Evolutionary conservation across 2,329 filamentous ascomycete genomes (phyloP).

Genomic region (Aspergillus texensis): DNA sequence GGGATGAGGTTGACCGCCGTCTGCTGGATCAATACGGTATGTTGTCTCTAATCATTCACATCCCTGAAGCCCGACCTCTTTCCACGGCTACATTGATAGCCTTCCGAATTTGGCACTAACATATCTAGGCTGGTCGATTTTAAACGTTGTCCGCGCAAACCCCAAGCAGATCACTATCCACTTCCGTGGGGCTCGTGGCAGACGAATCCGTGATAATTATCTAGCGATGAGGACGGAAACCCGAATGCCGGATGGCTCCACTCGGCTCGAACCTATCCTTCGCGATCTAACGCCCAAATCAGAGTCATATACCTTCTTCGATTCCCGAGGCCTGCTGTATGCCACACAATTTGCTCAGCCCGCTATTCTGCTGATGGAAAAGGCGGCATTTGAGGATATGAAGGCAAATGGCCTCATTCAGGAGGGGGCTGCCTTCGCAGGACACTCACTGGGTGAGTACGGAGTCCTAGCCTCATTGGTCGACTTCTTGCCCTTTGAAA

Average conservation of each 20-base stretch:
- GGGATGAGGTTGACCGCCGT: constrained; percentile 93
- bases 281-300: constrained; percentile 75
- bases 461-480: background rate
- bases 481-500: background rate
- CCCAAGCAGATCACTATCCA: constrained; percentile 95
- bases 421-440: constrained; percentile 89
- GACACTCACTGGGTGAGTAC: constrained; percentile 90
- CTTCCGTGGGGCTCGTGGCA: constrained; percentile 92
- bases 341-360: constrained; percentile 98
- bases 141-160: constrained; percentile 97
- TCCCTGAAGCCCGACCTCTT: background rate
- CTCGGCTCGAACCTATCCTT: constrained; percentile 98
- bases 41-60: constrained; percentile 50
- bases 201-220: constrained; percentile 95
- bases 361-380: constrained; percentile 95
- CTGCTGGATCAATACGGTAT: constrained; percentile 82
- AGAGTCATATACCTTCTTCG: constrained; percentile 93
- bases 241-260: constrained; percentile 48
- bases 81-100: background rate
- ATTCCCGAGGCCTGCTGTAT: constrained; percentile 88
- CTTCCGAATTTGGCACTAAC: background rate
- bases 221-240: constrained; percentile 71
- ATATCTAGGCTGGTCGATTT: constrained; percentile 71
- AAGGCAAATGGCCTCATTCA: constrained; percentile 82
- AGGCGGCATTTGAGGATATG: constrained; percentile 98